phyloP scores from a whole-genome alignment of 2,329 filamentous ascomycete species.

The Fusarium napiforme region DNA sequence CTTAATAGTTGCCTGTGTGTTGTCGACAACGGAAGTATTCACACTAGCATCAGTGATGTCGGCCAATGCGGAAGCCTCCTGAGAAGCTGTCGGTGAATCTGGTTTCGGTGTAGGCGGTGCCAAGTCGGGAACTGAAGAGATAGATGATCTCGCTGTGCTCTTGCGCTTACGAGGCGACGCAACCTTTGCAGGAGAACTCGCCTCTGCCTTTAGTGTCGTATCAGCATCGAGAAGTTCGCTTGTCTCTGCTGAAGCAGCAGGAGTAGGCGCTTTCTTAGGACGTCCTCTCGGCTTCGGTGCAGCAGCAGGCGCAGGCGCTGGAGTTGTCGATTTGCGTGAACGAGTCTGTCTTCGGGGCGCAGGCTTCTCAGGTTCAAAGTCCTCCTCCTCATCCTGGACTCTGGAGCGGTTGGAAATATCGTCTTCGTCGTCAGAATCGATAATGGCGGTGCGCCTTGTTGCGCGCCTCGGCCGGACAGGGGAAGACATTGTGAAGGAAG shows the following conservation, averaged over 20 bases:
- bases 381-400: constrained; percentile 72
- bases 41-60: constrained; percentile 77
- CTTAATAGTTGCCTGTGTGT: constrained; percentile 62
- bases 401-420: constrained; percentile 65
- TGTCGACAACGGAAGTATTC: constrained; percentile 57
- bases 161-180: constrained; percentile 74
- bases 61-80: constrained; percentile 68
- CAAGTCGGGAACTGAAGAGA: constrained; percentile 54
- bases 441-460: constrained; percentile 75
- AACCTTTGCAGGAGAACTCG: constrained; percentile 52
- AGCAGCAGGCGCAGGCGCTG: constrained; percentile 59
- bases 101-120: constrained; percentile 59
- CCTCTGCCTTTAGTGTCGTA: constrained; percentile 48
- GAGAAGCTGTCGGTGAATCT: constrained; percentile 67
- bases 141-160: constrained; percentile 60
- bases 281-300: constrained; percentile 55
- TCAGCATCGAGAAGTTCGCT: constrained; percentile 53
- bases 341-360: constrained; percentile 64
- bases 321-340: constrained; percentile 55
- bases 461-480: constrained; percentile 55
- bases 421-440: constrained; percentile 85
- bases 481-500: constrained; percentile 46
- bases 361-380: constrained; percentile 78
- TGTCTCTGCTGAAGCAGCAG: constrained; percentile 44
- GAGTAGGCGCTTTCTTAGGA: constrained; percentile 55